A percentile compares a stretch with the other conserved stretches of the same genome.
Conservation (phyloP, 2,329 filamentous ascomycete species). For the Diaporthe citrichinensis region DNA sequence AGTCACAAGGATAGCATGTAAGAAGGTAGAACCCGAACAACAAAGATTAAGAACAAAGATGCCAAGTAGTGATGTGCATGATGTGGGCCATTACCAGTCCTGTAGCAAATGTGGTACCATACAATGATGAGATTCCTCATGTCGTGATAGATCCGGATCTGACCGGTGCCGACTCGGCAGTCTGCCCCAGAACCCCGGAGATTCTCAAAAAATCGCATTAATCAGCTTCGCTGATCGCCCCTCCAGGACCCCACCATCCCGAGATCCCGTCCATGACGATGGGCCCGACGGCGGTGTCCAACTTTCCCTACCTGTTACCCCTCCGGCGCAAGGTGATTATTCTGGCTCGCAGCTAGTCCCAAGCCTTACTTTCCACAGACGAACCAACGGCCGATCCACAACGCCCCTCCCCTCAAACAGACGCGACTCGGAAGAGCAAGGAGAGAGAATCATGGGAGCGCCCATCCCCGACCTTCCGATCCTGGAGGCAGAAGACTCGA, state of each 20-base stretch:
- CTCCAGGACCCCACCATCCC: constrained; percentile 36
- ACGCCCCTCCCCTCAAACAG: neutral
- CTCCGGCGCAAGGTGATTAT: neutral
- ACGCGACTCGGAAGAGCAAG: neutral
- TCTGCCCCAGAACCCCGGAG: constrained; percentile 27
- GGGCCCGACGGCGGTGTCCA: neutral
- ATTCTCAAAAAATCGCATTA: constrained; percentile 35
- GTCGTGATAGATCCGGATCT: neutral
- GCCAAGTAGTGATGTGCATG: neutral
- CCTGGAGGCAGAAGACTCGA: constrained; percentile 67
- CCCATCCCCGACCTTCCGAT: constrained; percentile 59
- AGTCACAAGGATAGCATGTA: neutral
- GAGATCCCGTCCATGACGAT: constrained; percentile 38
- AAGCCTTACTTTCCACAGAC: neutral
- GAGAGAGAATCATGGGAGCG: constrained; percentile 30
- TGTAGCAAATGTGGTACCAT: neutral
- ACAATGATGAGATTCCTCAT: neutral
- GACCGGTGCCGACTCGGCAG: constrained; percentile 35
- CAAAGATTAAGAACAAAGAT: neutral
- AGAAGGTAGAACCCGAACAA: neutral
- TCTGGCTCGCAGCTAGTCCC: neutral
- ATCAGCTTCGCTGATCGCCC: constrained; percentile 38
- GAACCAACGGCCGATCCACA: neutral
- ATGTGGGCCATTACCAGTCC: neutral
- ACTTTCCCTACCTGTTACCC: neutral